phyloP scores from a whole-genome alignment of 2,329 filamentous ascomycete species.

The Talaromyces atroroseus region DNA sequence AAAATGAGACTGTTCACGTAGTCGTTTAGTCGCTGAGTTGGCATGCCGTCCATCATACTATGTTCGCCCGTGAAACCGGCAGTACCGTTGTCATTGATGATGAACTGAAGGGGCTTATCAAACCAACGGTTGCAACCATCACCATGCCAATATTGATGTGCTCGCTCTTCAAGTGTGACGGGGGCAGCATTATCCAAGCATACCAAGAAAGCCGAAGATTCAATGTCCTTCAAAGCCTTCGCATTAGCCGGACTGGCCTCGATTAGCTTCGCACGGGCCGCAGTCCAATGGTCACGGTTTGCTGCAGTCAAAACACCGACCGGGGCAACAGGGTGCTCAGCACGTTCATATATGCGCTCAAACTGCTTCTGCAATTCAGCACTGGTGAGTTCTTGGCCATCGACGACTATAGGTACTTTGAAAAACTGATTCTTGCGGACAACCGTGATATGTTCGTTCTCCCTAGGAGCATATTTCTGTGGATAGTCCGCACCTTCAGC shows the following conservation, averaged over 20 bases:
- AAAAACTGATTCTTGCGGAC: constrained; percentile 97
- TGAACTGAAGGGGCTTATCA: constrained; percentile 97
- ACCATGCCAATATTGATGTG: constrained; percentile 96
- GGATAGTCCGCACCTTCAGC: constrained; percentile 76
- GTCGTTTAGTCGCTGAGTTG: constrained; percentile 93
- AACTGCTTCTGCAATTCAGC: constrained; percentile 89
- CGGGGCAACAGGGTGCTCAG: constrained; percentile 60
- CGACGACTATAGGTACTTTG: constrained; percentile 77
- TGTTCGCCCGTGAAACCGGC: constrained; percentile 98
- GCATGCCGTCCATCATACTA: constrained; percentile 99
- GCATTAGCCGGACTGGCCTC: constrained; percentile 74
- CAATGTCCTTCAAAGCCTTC: constrained; percentile 70
- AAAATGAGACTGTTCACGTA: constrained; percentile 89
- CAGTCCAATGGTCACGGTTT: constrained; percentile 89
- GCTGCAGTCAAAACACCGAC: constrained; percentile 83
- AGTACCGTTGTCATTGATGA: constrained; percentile 95
- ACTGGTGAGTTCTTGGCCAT: constrained; percentile 79
- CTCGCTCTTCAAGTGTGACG: constrained; percentile 90
- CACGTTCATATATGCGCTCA: constrained; percentile 72
- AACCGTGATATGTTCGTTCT: constrained; percentile 81
- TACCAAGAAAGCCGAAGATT: constrained; percentile 83
- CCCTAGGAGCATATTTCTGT: constrained; percentile 67
- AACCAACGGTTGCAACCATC: constrained; percentile 95
- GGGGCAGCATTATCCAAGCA: constrained; percentile 89
- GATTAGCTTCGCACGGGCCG: constrained; percentile 71